Percentiles rank a stretch among this genome's conserved stretches.
These are phyloP conservation scores for Talaromyces verruculosus DNA, from an alignment of 2,329 filamentous ascomycete genomes.

Conservation along the genomic window DNA sequence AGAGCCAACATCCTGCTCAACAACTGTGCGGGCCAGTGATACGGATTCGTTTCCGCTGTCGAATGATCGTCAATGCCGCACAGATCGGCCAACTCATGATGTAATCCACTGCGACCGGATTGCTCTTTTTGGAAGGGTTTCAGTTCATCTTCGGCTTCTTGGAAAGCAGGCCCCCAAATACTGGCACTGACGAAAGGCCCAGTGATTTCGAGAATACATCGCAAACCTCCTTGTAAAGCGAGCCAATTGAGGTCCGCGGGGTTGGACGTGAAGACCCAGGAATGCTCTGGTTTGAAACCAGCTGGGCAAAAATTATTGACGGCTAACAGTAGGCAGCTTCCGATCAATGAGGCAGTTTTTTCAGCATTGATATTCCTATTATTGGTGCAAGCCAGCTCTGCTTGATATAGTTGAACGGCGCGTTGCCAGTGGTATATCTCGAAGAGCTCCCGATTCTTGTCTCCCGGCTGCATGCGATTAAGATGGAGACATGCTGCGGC, in stretches of 20 bases:
- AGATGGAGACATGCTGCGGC: conserved; percentile 16
- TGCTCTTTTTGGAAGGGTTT: conserved; percentile 32
- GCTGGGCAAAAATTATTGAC: conserved; percentile 36
- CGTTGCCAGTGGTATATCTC: conserved; percentile 41
- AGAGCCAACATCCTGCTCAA: conserved; percentile 35
- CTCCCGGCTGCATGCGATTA: conserved; percentile 13
- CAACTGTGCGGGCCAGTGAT: conserved; percentile 37
- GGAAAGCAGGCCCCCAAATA: conserved; percentile 32
- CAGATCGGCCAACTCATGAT: conserved; percentile 35
- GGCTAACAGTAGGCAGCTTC: conserved; percentile 39
- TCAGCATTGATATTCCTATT: conserved; percentile 25
- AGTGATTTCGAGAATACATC: conserved; percentile 32
- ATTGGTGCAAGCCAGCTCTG: conserved; percentile 30
- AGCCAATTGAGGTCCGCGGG: conserved; percentile 39
- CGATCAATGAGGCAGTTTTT: conserved; percentile 43
- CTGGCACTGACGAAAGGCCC: conserved; percentile 31
- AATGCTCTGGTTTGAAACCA: conserved; percentile 33
- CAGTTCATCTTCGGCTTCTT: conserved; percentile 19
- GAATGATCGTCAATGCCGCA: conserved; percentile 34
- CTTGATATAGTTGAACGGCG: conserved; percentile 37
- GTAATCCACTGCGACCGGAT: conserved; percentile 30
- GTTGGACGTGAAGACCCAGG: conserved; percentile 39
- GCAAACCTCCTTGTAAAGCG: conserved; percentile 36
- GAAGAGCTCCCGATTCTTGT: conserved; percentile 14
- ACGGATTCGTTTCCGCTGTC: conserved; percentile 27